These are phyloP conservation scores for Colletotrichum scovillei DNA, from an alignment of 2,329 filamentous ascomycete species.

Conservation along the genomic window DNA sequence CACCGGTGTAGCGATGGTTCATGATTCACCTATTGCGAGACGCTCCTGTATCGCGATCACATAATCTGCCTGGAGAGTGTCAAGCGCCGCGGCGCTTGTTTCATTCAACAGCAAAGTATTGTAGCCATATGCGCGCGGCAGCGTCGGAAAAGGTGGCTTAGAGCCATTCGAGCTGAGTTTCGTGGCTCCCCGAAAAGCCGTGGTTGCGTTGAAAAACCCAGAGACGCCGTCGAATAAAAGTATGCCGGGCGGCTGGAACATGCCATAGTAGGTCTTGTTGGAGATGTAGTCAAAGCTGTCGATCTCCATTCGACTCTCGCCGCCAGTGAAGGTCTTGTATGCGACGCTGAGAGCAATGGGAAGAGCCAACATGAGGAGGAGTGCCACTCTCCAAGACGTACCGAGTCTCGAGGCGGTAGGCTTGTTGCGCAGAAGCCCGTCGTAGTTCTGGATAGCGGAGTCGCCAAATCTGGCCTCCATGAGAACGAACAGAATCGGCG, in stretches of 20 bases:
- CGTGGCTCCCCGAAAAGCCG: neutral
- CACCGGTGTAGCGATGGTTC: neutral
- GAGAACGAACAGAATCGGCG: neutral
- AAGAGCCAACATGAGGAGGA: neutral
- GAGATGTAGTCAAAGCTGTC: neutral
- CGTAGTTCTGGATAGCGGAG: neutral
- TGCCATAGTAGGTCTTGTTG: neutral
- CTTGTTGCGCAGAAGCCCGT: neutral
- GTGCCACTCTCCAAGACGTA: neutral
- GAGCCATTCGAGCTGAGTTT: neutral
- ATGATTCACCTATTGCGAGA: neutral
- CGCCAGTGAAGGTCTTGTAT: neutral
- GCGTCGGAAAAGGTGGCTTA: neutral
- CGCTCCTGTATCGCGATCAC: neutral
- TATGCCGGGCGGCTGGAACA: neutral
- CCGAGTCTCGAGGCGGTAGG: neutral
- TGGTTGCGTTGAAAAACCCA: neutral
- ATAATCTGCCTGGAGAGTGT: neutral
- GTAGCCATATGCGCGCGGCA: neutral
- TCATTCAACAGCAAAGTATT: neutral
- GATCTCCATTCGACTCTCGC: neutral
- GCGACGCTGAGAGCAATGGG: neutral
- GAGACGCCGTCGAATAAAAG: neutral
- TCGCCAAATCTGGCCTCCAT: neutral
- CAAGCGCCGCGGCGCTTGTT: neutral